Conservation (phyloP, 768 basidiomycete genomes). For the Amanita thiersii region DNA sequence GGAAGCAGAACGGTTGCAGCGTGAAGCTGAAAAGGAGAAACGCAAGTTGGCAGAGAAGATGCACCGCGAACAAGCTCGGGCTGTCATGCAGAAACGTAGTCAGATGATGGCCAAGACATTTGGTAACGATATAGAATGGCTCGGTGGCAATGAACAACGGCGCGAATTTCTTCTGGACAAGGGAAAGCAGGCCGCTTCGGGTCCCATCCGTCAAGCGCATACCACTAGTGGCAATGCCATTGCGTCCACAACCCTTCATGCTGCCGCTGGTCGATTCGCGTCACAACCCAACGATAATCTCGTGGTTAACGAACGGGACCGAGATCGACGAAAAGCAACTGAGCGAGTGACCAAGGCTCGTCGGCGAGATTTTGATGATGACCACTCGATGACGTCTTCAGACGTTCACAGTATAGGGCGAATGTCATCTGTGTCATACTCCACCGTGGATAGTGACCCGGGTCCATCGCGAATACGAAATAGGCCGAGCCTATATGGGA, state of each 20-base stretch:
- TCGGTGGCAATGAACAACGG: slow-evolving; percentile 36
- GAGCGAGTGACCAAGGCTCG: slow-evolving; percentile 72
- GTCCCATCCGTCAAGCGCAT: slow-evolving; percentile 57
- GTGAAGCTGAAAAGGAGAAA: slow-evolving; percentile 79
- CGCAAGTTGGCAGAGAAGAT: slow-evolving; percentile 67
- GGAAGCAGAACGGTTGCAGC: slow-evolving; percentile 68
- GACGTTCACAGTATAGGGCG: slow-evolving; percentile 71
- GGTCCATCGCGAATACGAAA: slow-evolving; percentile 63
- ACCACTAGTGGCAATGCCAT: slow-evolving; percentile 28
- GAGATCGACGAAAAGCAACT: slow-evolving; percentile 45
- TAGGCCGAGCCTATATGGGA: slow-evolving; percentile 53
- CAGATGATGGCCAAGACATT: slow-evolving; percentile 57
- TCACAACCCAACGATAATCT: slow-evolving; percentile 19
- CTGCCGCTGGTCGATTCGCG: slow-evolving; percentile 53
- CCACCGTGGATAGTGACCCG: slow-evolving; percentile 82
- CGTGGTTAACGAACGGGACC: slow-evolving; percentile 21
- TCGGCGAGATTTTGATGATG: slow-evolving; percentile 80
- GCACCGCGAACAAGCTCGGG: slow-evolving; percentile 82
- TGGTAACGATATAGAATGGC: slow-evolving; percentile 59
- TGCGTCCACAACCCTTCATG: slow-evolving; percentile 44
- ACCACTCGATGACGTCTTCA: slow-evolving; percentile 86
- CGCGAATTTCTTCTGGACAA: slow-evolving; percentile 34
- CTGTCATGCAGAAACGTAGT: slow-evolving; percentile 86
- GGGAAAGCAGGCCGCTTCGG: slow-evolving; percentile 48
- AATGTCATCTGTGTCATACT: slow-evolving; percentile 73